Evolutionary conservation across 805 yeast genomes (phyloP).

Genomic region (Candida easanensis): DNA sequence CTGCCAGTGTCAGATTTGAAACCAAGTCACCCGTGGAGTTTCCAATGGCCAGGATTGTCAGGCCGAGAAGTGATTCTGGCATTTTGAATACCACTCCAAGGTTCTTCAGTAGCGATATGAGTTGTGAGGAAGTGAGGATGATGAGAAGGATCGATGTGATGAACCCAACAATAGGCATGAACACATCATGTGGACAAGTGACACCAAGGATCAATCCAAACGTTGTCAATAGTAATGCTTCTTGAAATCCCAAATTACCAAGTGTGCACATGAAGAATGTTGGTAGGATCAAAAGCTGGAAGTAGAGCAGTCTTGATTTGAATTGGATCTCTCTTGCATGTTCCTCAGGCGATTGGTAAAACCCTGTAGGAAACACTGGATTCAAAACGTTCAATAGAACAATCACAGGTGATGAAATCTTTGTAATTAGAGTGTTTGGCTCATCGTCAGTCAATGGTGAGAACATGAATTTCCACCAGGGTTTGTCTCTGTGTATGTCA

Average conservation of each 20-base stretch:
- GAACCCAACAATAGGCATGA: constrained; percentile 56
- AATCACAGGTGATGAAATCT: constrained; percentile 7
- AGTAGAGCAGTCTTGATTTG: constrained; percentile 22
- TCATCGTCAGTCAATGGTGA: constrained; percentile 9
- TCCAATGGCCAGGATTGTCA: constrained; percentile 88
- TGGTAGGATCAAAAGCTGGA: constrained; percentile 29
- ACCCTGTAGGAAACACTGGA: constrained; percentile 15
- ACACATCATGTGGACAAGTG: not conserved
- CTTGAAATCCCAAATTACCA: no score
- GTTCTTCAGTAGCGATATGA: constrained; percentile 61
- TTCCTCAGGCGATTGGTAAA: not conserved
- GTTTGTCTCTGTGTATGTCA: not conserved
- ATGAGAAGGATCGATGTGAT: constrained; percentile 64
- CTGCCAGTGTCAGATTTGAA: constrained; percentile 76
- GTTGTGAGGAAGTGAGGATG: constrained; percentile 63
- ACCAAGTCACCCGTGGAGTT: constrained; percentile 89
- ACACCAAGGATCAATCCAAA: not conserved
- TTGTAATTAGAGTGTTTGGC: constrained; percentile 2
- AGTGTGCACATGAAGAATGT: constrained; percentile 1
- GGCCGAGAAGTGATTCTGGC: constrained; percentile 78
- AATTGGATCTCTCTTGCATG: constrained; percentile 3
- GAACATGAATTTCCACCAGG: constrained; percentile 8
- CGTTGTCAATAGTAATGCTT: not conserved
- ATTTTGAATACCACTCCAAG: constrained; percentile 57
- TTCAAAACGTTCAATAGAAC: constrained; percentile 11